Base-by-base conservation (phyloP, 148 eudicot genomes). In the Fagopyrum esculentum region DNA sequence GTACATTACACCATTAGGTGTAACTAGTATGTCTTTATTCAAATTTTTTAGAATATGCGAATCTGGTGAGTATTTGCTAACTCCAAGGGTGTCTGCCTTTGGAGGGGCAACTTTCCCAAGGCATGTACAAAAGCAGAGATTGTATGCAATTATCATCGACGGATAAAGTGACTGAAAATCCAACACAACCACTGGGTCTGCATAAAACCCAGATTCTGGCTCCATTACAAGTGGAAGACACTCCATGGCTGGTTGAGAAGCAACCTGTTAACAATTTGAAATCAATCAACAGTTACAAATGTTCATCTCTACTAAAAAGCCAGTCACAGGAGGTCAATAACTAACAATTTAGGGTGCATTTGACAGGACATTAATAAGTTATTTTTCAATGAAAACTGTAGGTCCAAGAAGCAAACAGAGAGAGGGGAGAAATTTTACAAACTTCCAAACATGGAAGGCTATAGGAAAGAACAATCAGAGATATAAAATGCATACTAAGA, bases 91-190 rank as follows among this genome's bases (percentile, higher is more conserved):
- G 70, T 90, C 81, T 71, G 81, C 83, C 82, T 85, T 95, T 72
- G 96, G 77, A 22, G 97, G 94, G 69, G 79, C 80, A 74, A 89
- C 79, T 79, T 90, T 95, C 15, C 97, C 99, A 47, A 95, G 89
- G 83, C 99, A 95, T 72, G 99, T 90, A 78, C 86, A 90, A 83
- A 86, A 95, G 83, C 99, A 95, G 75, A 95, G 99, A 76, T 95
- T 92, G 87, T 95, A 95, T 40, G 93, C 99, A 72, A 95, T 95
- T 79, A 95, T 88, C 97, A 95, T 95, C 73, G 99, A 95, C 11
- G 99, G 99, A 86, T 95, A 95, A 74, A 95, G 99, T 72, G 99
- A 92, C 83, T 95, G 99, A 80, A 95, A 95, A 87, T 95, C 99
- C 83, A 95, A 83, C 80, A 95, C 99, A 74, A 95, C 80, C n/a